Evolutionary conservation across 1,139 yeast species (phyloP).

Genomic region (Lodderomyces jiufengensis): DNA sequence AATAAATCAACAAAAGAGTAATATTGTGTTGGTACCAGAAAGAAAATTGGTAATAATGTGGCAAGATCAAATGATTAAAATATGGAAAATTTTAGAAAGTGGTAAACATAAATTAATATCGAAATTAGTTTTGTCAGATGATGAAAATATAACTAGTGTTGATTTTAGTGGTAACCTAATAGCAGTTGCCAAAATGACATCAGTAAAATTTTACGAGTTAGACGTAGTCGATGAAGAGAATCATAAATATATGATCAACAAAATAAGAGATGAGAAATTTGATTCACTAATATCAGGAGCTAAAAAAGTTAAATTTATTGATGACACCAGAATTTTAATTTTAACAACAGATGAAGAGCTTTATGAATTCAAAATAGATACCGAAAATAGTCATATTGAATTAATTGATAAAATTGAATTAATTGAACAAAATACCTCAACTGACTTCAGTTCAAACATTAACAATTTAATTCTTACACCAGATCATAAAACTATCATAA

Average conservation of each 20-base stretch:
- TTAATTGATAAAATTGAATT: slow-evolving; percentile 42
- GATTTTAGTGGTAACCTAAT: slow-evolving; percentile 60
- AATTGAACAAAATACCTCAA: slow-evolving; percentile 17
- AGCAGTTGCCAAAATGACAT: slow-evolving; percentile 67
- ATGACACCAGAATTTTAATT: slow-evolving; percentile 46
- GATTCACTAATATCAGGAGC: slow-evolving; percentile 54
- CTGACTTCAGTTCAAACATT: slow-evolving; percentile 20
- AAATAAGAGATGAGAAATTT: slow-evolving; percentile 49
- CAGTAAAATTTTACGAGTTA: slow-evolving; percentile 67
- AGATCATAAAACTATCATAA: slow-evolving; percentile 43
- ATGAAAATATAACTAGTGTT: slow-evolving; percentile 74
- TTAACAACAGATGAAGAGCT: slow-evolving; percentile 68
- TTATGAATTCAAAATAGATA: slow-evolving; percentile 42
- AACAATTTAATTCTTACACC: slow-evolving; percentile 49
- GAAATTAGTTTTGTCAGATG: slow-evolving; percentile 67
- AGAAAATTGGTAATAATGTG: slow-evolving; percentile 64
- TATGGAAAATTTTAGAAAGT: slow-evolving; percentile 62
- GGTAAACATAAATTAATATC: slow-evolving; percentile 51
- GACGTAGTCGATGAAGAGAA: slow-evolving; percentile 23
- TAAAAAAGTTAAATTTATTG: slow-evolving; percentile 44
- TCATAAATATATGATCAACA: slow-evolving; percentile 47
- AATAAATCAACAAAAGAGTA: slow-evolving; percentile 58
- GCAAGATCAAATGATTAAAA: slow-evolving; percentile 77
- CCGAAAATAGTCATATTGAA: slow-evolving; percentile 21
- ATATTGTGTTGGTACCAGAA: slow-evolving; percentile 47